Conservation (phyloP, 2,329 filamentous ascomycete species). For the Colletotrichum tabaci region DNA sequence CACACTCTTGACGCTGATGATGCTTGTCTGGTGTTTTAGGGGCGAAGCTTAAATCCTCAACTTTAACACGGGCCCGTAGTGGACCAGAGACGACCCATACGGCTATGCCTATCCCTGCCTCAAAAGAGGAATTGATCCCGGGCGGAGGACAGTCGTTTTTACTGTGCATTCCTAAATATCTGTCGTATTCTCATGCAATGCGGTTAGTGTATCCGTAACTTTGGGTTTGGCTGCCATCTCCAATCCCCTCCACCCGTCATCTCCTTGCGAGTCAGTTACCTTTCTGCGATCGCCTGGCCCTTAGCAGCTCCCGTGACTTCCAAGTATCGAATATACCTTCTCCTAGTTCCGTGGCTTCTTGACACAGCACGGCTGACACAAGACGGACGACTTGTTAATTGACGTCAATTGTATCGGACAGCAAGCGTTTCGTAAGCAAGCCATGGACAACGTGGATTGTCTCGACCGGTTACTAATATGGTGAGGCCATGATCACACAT, state of each 20-base stretch:
- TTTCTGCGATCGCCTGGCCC: constrained; percentile 13
- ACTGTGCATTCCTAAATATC: background rate
- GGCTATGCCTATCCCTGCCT: too few relatives aligned
- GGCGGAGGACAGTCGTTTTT: background rate
- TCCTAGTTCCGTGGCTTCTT: background rate
- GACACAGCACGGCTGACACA: background rate
- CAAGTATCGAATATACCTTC: too few relatives aligned
- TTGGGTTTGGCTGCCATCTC: too few relatives aligned
- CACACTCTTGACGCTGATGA: background rate
- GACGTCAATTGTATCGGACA: too few relatives aligned
- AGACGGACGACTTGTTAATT: background rate
- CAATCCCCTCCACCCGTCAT: constrained; percentile 29
- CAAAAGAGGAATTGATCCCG: too few relatives aligned
- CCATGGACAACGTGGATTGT: too few relatives aligned
- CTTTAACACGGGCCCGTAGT: constrained; percentile 1
- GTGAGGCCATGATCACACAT: too few relatives aligned
- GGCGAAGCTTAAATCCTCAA: constrained; percentile 36
- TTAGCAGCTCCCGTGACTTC: too few relatives aligned
- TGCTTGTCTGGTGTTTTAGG: constrained; percentile 38
- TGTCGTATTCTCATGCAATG: background rate
- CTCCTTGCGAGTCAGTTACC: constrained; percentile 36
- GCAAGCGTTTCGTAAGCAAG: too few relatives aligned
- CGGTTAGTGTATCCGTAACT: background rate
- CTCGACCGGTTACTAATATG: too few relatives aligned
- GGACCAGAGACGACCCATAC: too few relatives aligned